These are phyloP conservation scores for Exobasidium rhododendri DNA, from an alignment of 1,284 basidiomycete genomes.

Conservation along the genomic window DNA sequence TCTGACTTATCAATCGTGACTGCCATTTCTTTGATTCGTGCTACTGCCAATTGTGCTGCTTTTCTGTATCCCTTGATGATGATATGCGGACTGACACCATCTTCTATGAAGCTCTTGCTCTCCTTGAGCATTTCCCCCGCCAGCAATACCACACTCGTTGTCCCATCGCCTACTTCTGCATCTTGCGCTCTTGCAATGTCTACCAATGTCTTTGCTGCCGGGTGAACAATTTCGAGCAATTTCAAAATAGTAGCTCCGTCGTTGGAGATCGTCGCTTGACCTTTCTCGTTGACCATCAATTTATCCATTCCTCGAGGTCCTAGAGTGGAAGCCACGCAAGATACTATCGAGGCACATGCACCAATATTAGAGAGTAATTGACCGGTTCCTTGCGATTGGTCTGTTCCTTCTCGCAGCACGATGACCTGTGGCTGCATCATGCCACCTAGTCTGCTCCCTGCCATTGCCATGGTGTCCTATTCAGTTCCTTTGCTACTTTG, in stretches of 20 bases:
- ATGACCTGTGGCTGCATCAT: conserved; percentile 33
- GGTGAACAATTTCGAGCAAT: conserved; percentile 94
- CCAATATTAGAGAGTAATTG: conserved; percentile 93
- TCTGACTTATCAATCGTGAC: conserved; percentile 85
- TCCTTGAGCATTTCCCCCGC: conserved; percentile 95
- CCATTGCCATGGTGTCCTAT: conserved; percentile 16
- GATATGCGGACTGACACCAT: conserved; percentile 93
- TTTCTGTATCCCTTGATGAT: conserved; percentile 95
- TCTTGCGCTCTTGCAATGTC: conserved; percentile 98
- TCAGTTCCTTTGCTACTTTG: conserved; percentile 1
- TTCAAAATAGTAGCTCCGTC: conserved; percentile 98
- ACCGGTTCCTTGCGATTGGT: conserved; percentile 88
- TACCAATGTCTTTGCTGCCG: conserved; percentile 90
- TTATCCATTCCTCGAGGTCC: conserved; percentile 99
- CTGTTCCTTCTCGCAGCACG: conserved; percentile 70
- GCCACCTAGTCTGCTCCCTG: conserved; percentile 12
- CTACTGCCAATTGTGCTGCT: conserved; percentile 79
- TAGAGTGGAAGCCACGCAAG: conserved; percentile 73
- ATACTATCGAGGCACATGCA: conserved; percentile 48
- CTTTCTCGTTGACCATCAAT: conserved; percentile 67
- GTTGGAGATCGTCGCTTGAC: conserved; percentile 92
- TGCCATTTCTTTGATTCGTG: conserved; percentile 84
- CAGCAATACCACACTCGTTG: conserved; percentile 88
- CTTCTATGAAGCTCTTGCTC: conserved; percentile 85
- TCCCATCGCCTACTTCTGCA: conserved; percentile 97